These are phyloP conservation scores for Ganoderma multipileum DNA, from an alignment of 1,284 basidiomycete genomes.

Conservation along the genomic window DNA sequence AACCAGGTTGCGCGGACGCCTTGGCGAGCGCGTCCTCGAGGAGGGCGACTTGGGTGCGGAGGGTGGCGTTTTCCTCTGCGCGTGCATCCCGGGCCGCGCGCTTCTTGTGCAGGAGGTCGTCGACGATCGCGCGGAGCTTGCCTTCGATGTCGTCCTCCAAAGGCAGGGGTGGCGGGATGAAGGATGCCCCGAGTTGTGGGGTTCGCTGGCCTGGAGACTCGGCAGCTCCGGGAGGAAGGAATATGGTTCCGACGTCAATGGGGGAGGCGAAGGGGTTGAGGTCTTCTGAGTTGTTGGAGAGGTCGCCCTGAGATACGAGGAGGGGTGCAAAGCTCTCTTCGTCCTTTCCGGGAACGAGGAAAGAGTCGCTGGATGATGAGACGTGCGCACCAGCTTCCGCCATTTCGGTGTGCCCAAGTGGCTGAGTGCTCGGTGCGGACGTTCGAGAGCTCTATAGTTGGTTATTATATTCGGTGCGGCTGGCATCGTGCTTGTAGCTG, in stretches of 20 bases:
- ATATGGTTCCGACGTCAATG: not conserved
- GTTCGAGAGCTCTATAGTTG: not conserved
- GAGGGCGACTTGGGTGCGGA: slow-evolving; percentile 24
- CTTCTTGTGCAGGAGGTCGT: slow-evolving; percentile 23
- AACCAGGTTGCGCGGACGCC: slow-evolving; percentile 14
- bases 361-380: slow-evolving; percentile 4
- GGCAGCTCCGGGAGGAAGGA: slow-evolving; percentile 1
- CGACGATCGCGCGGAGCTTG: slow-evolving; percentile 26
- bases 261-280: slow-evolving; percentile 6
- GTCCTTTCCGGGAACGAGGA: not conserved
- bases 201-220: not conserved
- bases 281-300: slow-evolving; percentile 2
- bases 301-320: not conserved
- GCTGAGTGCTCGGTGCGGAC: not conserved
- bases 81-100: slow-evolving; percentile 18
- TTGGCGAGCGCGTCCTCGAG: slow-evolving; percentile 20
- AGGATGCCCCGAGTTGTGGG: not conserved
- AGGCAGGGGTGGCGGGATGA: not conserved
- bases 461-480: not conserved
- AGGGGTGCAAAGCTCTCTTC: slow-evolving; percentile 10
- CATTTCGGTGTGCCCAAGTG: not conserved
- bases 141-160: slow-evolving; percentile 14
- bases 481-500: not conserved
- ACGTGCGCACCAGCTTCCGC: not conserved
- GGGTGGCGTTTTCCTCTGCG: slow-evolving; percentile 24